These are phyloP conservation scores for Camellia sinensis DNA, from an alignment of 148 eudicot species.

Conservation along the genomic window DNA sequence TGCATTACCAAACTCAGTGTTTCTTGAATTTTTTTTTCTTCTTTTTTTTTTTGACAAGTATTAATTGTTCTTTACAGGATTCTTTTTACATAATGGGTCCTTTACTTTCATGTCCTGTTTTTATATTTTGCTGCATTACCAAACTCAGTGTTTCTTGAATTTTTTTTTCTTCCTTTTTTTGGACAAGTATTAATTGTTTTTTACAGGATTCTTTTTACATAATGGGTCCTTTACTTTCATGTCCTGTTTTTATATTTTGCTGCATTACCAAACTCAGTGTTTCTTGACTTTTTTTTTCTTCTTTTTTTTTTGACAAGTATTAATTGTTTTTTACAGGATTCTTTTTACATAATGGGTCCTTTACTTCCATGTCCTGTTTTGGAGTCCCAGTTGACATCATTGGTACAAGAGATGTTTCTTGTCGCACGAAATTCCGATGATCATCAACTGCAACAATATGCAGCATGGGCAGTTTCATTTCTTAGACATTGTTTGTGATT, in stretches of 20 bases:
- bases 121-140: conserved; percentile 5
- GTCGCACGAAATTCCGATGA: conserved; percentile 70
- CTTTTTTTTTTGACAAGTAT: conserved; percentile 7
- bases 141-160: conserved; percentile 5
- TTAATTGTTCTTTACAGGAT: conserved; percentile 43
- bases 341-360: conserved; percentile 51
- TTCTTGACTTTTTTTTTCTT: no score
- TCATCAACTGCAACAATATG: conserved; percentile 63
- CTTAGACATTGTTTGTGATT: conserved; percentile 55
- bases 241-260: conserved; percentile 38
- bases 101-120: conserved; percentile 49
- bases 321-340: conserved; percentile 44
- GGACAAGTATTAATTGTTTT: conserved; percentile 7
- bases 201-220: conserved; percentile 56
- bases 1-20: conserved; percentile 3
- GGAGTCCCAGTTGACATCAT: conserved; percentile 49
- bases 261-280: no score
- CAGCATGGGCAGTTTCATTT: conserved; percentile 85
- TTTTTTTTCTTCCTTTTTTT: not conserved
- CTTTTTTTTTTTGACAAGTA: not conserved
- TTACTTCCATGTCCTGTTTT: conserved; percentile 53
- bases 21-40: not conserved
- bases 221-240: conserved; percentile 63
- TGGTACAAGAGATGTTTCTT: conserved; percentile 83
- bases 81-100: conserved; percentile 51